phyloP scores from a whole-genome alignment of 495 filamentous ascomycete species.

The Penicillium manginii region DNA sequence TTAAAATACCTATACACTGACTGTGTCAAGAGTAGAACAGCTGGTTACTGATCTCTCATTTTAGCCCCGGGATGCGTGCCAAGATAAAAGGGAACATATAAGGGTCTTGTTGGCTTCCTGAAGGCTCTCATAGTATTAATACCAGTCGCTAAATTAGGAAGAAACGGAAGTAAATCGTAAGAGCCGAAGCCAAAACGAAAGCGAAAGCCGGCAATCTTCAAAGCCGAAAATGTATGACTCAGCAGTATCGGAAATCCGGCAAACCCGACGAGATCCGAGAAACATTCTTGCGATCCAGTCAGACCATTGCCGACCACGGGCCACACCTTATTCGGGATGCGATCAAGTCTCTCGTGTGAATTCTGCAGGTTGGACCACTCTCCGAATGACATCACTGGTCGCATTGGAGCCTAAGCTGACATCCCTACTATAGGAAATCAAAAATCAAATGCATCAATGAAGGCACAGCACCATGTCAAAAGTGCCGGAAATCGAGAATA shows the following conservation, averaged over 20 bases:
- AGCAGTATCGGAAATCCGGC: neutral
- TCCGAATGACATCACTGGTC: neutral
- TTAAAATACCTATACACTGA: too few species aligned
- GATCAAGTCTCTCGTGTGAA: constrained; percentile 24
- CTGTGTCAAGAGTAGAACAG: too few species aligned
- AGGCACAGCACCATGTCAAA: constrained; percentile 23
- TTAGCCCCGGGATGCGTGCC: too few species aligned
- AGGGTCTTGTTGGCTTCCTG: too few species aligned
- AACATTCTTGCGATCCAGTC: neutral
- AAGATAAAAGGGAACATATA: too few species aligned
- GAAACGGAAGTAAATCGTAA: too few species aligned
- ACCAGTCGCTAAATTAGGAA: too few species aligned
- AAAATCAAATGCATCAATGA: constrained; percentile 28
- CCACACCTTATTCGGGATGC: constrained; percentile 7
- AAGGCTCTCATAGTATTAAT: too few species aligned
- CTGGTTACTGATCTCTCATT: too few species aligned
- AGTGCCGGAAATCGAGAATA: constrained; percentile 20
- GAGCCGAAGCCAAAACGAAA: neutral
- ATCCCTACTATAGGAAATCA: constrained; percentile 16
- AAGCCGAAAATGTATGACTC: neutral
- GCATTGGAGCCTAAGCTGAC: neutral
- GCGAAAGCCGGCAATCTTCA: neutral
- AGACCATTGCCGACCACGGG: neutral
- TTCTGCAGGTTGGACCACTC: constrained; percentile 17
- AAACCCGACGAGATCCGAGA: constrained; percentile 2